phyloP scores from a whole-genome alignment of 805 yeast genomes.

The Pichia nanzhaoensis region DNA sequence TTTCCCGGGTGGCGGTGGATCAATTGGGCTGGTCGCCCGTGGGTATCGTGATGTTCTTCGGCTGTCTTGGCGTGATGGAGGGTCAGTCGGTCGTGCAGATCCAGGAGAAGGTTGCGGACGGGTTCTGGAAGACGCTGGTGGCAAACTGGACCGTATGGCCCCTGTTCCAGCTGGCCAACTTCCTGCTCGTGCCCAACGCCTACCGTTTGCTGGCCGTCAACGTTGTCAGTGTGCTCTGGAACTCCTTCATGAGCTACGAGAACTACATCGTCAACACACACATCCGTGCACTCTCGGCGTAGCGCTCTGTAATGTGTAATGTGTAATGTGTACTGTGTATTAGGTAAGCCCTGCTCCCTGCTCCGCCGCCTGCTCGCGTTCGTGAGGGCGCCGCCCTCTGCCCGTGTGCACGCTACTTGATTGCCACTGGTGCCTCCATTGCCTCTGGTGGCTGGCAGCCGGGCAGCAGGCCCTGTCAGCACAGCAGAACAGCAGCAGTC shows the following conservation, averaged over 20 bases:
- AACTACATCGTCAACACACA: background rate
- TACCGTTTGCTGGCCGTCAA: constrained; percentile 65
- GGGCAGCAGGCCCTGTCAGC: too few relatives aligned
- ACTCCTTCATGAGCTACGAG: constrained; percentile 45
- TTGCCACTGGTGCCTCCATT: too few relatives aligned
- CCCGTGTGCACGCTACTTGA: too few relatives aligned
- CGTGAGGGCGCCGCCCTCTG: too few relatives aligned
- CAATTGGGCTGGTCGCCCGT: constrained; percentile 75
- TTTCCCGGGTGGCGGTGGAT: constrained; percentile 56
- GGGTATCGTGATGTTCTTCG: constrained; percentile 65
- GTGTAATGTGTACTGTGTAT: too few relatives aligned
- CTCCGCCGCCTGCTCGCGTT: too few relatives aligned
- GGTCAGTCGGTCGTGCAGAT: constrained; percentile 14
- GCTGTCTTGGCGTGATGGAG: constrained; percentile 55
- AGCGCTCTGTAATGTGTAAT: too few relatives aligned
- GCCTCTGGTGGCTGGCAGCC: too few relatives aligned
- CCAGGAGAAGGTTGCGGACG: constrained; percentile 29
- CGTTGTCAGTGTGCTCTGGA: constrained; percentile 73
- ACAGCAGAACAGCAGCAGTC: too few relatives aligned
- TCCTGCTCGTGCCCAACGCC: constrained; percentile 66
- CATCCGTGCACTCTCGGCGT: too few relatives aligned
- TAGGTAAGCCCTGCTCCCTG: too few relatives aligned
- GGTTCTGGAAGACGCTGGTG: constrained; percentile 60
- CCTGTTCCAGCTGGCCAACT: constrained; percentile 69
- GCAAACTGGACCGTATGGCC: constrained; percentile 93